Evolutionary conservation across 768 basidiomycete genomes (phyloP).

Genomic region (Mycena filopes): DNA sequence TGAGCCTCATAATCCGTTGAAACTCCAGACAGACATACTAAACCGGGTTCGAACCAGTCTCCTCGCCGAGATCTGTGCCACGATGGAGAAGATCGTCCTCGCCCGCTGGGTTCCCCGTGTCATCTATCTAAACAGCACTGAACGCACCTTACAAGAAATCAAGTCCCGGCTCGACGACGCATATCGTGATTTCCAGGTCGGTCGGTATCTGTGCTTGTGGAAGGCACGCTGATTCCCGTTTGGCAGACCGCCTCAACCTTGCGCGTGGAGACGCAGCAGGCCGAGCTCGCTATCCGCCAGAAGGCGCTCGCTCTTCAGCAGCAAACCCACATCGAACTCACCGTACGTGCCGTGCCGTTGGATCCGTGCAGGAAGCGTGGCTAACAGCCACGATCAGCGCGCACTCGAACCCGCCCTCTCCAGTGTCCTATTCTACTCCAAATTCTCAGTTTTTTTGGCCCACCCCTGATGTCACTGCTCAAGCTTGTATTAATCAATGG

Average conservation of each 20-base stretch:
- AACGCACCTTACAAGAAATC: neutral
- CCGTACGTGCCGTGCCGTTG: neutral
- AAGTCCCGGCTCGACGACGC: neutral
- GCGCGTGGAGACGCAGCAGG: neutral
- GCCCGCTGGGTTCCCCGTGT: neutral
- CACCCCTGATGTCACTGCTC: neutral
- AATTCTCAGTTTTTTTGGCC: constrained; percentile 1
- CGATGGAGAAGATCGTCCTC: neutral
- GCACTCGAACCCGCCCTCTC: neutral
- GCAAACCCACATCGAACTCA: neutral
- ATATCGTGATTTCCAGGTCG: neutral
- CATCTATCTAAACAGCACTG: neutral
- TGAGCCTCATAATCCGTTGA: neutral
- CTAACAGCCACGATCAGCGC: too few species aligned
- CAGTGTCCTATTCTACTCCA: neutral
- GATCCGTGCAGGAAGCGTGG: neutral
- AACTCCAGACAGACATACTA: neutral
- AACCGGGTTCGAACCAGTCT: neutral
- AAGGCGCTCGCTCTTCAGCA: neutral
- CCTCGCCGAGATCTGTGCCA: neutral
- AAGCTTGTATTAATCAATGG: too few species aligned
- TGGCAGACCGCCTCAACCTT: neutral
- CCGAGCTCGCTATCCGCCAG: neutral
- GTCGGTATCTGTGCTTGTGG: too few species aligned
- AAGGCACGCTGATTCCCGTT: too few species aligned